Evolutionary conservation across 2,329 filamentous ascomycete species (phyloP).

Genomic region (Botrytis aclada): DNA sequence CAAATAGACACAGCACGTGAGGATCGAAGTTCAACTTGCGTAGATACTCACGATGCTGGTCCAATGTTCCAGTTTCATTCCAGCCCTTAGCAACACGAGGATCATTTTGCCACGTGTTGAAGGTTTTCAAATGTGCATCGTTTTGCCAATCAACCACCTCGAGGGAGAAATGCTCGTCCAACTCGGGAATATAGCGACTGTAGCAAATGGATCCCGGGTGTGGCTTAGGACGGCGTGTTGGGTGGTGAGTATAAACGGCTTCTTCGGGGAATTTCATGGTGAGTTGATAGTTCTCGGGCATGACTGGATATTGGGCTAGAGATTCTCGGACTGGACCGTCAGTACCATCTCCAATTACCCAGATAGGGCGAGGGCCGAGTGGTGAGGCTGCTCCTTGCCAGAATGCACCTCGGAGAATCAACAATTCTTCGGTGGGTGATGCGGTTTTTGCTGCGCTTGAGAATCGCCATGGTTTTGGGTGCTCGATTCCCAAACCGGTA

Average conservation of each 20-base stretch:
- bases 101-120: constrained; percentile 81
- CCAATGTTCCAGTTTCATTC: constrained; percentile 74
- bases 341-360: constrained; percentile 41
- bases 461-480: constrained; percentile 24
- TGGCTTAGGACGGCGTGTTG: constrained; percentile 69
- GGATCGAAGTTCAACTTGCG: constrained; percentile 65
- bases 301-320: constrained; percentile 39
- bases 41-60: constrained; percentile 69
- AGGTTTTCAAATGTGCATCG: constrained; percentile 62
- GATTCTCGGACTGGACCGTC: constrained; percentile 41
- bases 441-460: background rate
- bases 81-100: constrained; percentile 76
- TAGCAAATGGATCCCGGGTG: constrained; percentile 68
- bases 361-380: constrained; percentile 60
- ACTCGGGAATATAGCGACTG: constrained; percentile 73
- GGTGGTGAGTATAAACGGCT: constrained; percentile 59
- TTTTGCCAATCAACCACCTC: constrained; percentile 67
- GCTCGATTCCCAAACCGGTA: constrained; percentile 29
- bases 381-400: constrained; percentile 70
- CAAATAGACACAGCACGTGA: constrained; percentile 68
- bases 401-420: constrained; percentile 57
- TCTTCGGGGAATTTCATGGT: constrained; percentile 36
- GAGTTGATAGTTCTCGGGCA: constrained; percentile 45
- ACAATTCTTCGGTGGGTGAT: constrained; percentile 37
- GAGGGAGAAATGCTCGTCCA: constrained; percentile 75